Base-by-base conservation (phyloP, 768 basidiomycete genomes). In the Tricholoma saponaceum region DNA sequence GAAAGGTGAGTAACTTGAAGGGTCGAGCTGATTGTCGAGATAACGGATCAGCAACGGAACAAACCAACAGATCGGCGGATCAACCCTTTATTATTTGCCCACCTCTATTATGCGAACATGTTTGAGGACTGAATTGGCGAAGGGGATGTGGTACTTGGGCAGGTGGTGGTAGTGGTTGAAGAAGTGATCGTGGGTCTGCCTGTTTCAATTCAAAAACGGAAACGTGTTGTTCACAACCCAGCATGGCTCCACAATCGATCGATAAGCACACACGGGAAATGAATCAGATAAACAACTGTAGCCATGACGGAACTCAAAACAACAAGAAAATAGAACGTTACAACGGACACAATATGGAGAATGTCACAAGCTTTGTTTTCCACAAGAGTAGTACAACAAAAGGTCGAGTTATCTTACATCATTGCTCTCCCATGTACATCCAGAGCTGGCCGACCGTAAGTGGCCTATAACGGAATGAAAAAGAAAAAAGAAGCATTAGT, bases 361-460 rank as follows among this genome's bases (percentile, higher is more conserved):
- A 43, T 20, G 8, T 23, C 43, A 44, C 43, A 23, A 44, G 22
- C 20, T 3, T 23, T 13, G 6, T n/a, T 41, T 41, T 13, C 22
- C 22, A 12, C 22, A 22, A 44, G 22, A 10, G 22, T 23, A 44
- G 13, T 44, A 23, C 43, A 23, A 44, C 8, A 23, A 8, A 23
- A 44, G 10, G 3, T 3, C 22, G 22, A 23, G 43, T 44, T 9
- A 2, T 23, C 43, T 12, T 20, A 22, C 20, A 44, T 12, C 43
- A 23, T 23, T 5, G 43, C 18, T 37, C 60, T 62, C 20, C 67
- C 67, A 52, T 62, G 62, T 20, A 51, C 56, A 56, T 69, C 67
- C 39, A 69, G 52, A 14, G 56, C 41, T 23, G 65, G 61, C 50
- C 65, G 55, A 50, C 67, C 64, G 47, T 60, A 61, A n/a, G 66